These are phyloP conservation scores for Globisporangium irregulare DNA, from an alignment of 352 stramenopile species.

Conservation along the genomic window DNA sequence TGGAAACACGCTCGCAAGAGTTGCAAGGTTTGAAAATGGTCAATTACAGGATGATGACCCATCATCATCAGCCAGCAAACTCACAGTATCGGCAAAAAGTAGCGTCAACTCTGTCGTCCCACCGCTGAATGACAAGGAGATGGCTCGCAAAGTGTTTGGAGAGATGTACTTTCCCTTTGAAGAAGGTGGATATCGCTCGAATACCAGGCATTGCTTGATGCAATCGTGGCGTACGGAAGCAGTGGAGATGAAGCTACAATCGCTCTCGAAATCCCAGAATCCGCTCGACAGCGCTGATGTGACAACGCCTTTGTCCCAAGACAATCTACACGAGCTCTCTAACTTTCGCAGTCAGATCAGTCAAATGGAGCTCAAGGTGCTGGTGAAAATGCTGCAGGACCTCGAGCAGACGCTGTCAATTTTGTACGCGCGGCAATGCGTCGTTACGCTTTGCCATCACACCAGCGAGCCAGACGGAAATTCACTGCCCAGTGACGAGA, in stretches of 20 bases:
- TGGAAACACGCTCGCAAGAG: not conserved
- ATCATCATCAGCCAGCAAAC: not conserved
- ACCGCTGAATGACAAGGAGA: conserved; percentile 74
- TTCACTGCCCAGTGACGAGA: not conserved
- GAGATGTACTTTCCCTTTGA: conserved; percentile 88
- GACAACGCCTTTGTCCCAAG: not conserved
- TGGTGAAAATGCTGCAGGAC: conserved; percentile 9
- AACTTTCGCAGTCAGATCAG: conserved; percentile 1
- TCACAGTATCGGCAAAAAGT: not conserved
- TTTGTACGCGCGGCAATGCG: conserved; percentile 11
- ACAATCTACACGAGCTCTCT: not conserved
- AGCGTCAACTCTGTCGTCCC: conserved; percentile 1
- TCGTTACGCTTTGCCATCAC: conserved; percentile 7
- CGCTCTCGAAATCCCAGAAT: not conserved
- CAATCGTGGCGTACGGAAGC: conserved; percentile 23
- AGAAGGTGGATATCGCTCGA: conserved; percentile 68
- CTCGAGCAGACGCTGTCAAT: conserved; percentile 14
- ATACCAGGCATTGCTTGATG: conserved; percentile 36
- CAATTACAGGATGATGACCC: not conserved
- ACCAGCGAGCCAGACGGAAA: not conserved
- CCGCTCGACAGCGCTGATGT: not conserved
- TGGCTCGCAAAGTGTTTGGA: conserved; percentile 76
- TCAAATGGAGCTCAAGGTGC: conserved; percentile 6
- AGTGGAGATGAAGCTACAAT: conserved; percentile 29
- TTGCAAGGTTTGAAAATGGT: not conserved